Conservation (phyloP, 805 yeast species). For the Allodekkera sacchari region DNA sequence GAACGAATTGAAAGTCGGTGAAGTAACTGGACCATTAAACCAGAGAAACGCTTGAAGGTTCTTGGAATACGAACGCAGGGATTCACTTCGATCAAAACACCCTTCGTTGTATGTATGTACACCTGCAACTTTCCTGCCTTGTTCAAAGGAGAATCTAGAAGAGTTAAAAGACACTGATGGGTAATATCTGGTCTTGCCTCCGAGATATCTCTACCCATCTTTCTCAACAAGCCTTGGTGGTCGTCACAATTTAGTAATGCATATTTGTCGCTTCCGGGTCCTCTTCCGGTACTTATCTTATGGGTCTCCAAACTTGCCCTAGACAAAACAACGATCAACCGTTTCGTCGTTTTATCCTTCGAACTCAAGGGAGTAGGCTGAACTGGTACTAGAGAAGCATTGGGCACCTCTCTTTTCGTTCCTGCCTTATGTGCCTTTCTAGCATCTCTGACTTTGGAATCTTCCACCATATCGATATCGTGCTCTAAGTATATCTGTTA, state of each 20-base stretch:
- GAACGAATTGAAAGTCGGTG: slow-evolving; percentile 90
- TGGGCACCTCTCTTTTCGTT: slow-evolving; percentile 21
- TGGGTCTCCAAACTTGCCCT: slow-evolving; percentile 96
- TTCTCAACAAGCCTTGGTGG: slow-evolving; percentile 90
- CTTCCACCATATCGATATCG: slow-evolving; percentile 32
- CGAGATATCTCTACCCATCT: slow-evolving; percentile 94
- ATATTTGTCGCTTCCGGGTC: slow-evolving; percentile 81
- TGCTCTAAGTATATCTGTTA: slow-evolving; percentile 1
- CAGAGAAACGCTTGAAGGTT: slow-evolving; percentile 95
- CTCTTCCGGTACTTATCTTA: slow-evolving; percentile 65
- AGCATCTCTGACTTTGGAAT: slow-evolving; percentile 39
- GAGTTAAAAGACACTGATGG: slow-evolving; percentile 90
- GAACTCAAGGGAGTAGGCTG: slow-evolving; percentile 78
- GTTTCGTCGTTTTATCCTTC: slow-evolving; percentile 75
- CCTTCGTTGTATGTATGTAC: slow-evolving; percentile 90
- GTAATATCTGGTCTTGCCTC: slow-evolving; percentile 99
- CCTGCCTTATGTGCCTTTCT: slow-evolving; percentile 12
- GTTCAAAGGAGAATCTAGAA: slow-evolving; percentile 95
- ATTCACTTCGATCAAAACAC: slow-evolving; percentile 90
- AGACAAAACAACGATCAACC: slow-evolving; percentile 89
- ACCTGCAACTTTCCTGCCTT: slow-evolving; percentile 97
- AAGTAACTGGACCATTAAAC: slow-evolving; percentile 92
- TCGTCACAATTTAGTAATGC: slow-evolving; percentile 95
- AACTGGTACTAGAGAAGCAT: slow-evolving; percentile 76
- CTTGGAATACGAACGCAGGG: slow-evolving; percentile 97